These are phyloP conservation scores for Penicillium sp. DNA, from an alignment of 2,329 filamentous ascomycete species.

Conservation along the genomic window DNA sequence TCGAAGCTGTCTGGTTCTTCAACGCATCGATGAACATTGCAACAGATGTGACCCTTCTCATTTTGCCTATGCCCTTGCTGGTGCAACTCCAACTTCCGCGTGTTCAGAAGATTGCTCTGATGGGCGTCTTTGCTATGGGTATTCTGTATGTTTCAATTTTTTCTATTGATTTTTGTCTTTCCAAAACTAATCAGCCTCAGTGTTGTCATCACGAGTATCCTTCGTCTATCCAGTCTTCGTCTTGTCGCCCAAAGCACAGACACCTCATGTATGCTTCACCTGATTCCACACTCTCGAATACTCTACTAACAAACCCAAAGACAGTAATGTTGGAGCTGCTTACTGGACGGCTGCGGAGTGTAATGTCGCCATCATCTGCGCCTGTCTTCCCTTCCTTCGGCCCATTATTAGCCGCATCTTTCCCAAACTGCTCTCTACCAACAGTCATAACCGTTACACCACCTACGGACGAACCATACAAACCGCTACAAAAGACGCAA, in stretches of 20 bases:
- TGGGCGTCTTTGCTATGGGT: constrained; percentile 44
- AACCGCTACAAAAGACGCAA: constrained; percentile 13
- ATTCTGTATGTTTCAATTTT: constrained; percentile 28
- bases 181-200: constrained; percentile 3
- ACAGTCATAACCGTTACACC: constrained; percentile 26
- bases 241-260: constrained; percentile 25
- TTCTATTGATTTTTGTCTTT: too few relatives aligned
- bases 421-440: constrained; percentile 34
- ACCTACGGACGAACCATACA: constrained; percentile 16
- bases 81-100: constrained; percentile 40
- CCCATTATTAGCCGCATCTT: constrained; percentile 40
- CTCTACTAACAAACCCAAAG: constrained; percentile 13
- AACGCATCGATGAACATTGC: constrained; percentile 44
- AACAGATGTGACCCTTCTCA: constrained; percentile 43
- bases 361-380: constrained; percentile 44
- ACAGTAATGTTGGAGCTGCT: constrained; percentile 38
- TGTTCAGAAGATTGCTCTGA: constrained; percentile 41
- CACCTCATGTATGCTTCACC: constrained; percentile 25
- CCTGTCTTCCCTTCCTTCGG: constrained; percentile 42
- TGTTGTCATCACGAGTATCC: constrained; percentile 33
- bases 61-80: constrained; percentile 45
- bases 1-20: constrained; percentile 43
- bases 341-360: constrained; percentile 46
- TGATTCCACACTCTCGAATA: not conserved
- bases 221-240: constrained; percentile 29